A percentile compares a stretch with the other conserved stretches of the same genome.
Evolutionary conservation across 2,329 filamentous ascomycete genomes (phyloP).

Genomic region (Pyricularia sp.): DNA sequence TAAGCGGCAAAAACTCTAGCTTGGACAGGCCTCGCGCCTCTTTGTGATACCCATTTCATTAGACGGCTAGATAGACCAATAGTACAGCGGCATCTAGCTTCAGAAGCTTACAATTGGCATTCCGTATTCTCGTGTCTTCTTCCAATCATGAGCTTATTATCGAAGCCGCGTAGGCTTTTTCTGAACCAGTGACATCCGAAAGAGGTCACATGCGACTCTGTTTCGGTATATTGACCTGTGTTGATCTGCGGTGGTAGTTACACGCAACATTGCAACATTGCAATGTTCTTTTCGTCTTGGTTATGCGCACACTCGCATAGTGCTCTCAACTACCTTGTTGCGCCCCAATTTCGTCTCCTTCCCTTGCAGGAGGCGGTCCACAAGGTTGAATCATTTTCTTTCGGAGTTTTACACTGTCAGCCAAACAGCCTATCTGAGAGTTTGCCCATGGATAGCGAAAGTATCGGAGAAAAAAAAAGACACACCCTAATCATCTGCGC

Average conservation of each 20-base stretch:
- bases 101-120: background rate
- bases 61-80: background rate
- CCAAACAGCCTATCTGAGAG: background rate
- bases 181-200: background rate
- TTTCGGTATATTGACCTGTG: background rate
- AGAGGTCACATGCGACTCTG: background rate
- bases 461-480: conserved; percentile 6
- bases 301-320: background rate
- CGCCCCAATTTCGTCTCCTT: conserved; percentile 29
- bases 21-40: background rate
- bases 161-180: background rate
- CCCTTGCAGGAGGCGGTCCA: conserved; percentile 46
- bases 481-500: conserved; percentile 67
- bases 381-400: conserved; percentile 60
- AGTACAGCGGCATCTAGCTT: background rate
- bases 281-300: background rate
- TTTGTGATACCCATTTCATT: background rate
- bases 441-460: conserved; percentile 1
- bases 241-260: background rate
- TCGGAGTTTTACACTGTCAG: background rate
- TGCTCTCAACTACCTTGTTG: background rate
- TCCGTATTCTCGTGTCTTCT: background rate
- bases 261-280: background rate
- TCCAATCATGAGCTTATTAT: background rate
- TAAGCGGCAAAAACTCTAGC: background rate